Evolutionary conservation across 2,329 filamentous ascomycete genomes (phyloP), one percentile per base, ranked within the genome.

Genomic region (Trichoderma citrinoviride): DNA sequence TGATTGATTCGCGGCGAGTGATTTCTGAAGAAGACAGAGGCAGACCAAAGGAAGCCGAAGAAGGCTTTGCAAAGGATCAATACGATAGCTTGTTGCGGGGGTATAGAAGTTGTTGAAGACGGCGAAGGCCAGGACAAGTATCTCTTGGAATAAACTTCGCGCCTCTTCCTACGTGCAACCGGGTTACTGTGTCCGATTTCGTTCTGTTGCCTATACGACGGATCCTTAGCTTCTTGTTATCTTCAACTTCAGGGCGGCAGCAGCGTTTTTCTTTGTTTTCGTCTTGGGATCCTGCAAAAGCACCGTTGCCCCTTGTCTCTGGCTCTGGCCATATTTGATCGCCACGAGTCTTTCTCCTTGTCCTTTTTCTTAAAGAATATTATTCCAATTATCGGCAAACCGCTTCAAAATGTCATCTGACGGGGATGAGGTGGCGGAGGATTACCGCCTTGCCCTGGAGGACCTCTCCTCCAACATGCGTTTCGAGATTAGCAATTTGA

Each of bases 401-500:
- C n/a, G 43, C 33, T 54, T 66, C 67, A 75, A 57, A 72, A 85
- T 84, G 82, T 79, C 80, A 66, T 79, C 81, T 72, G 82, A 83
- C 70, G 80, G 90, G 69, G 92, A 91, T 76, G 93, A 96, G 79
- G 92, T 99, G 72, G 93, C 93, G 68, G 90, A 94, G 78, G 95
- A 98, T 80, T 99, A 97, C 81, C 91, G 90, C 76, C 91, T 92
- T 74, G 95, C 93, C 62, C 83, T 99, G 75, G 91, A 96, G 80
- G 94, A 97, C 78, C 84, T 99, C 73, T 91, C 90, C 70, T 86
- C 89, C 75, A 97, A 97, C 80, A 92, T 92, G 79, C 90, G 93
- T 74, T 92, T 92, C 78, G 94, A 98, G 79, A 99, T 99, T 77
- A 94, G 91, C 83, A 98, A 96, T 79, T 80, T 99, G 79, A 99